Evolutionary conservation across 2,329 filamentous ascomycete genomes (phyloP), one percentile per base, ranked within the genome.

Genomic region (Alternaria metachromatica): DNA sequence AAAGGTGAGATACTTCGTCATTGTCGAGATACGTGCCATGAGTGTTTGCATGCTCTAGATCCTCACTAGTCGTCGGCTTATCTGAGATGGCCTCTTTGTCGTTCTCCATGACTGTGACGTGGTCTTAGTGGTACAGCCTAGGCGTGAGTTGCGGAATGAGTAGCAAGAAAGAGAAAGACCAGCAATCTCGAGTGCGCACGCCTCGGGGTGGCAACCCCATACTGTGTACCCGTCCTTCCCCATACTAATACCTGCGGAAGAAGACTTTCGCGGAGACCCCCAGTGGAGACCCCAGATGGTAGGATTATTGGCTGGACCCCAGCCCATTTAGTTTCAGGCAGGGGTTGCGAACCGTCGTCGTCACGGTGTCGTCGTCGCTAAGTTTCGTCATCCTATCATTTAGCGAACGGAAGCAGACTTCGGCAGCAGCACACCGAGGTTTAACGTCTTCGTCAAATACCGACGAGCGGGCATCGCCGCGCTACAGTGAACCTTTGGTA

Each of bases 1-100:
- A 76, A 13, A 85, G 76, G 46, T 75, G 68, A 21, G 77, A 78
- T 7, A 67, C 66, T 33, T 74, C 75, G 4, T 64, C 64, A 46
- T 68, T 68, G 23, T 71, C 69, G 51, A 75, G 66, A 51, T 76
- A 75, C 1, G 75, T 76, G 18, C 70, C 71, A 44, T 77, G 73
- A 6, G 74, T 76, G 18, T 64, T 65, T 15, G 67, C 64, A 50
- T 72, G 74, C 49, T 75, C 74, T 9, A 77, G 63, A 20, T 74
- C 69, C 26, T 71, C 71, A 3, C 62, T 65, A 45, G 70, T 59
- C 23, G 28, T 33, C 5, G 63, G 60, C 26, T 43, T 46, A 25
- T 49, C 49, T n/a, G 50, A 25, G n/a, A 57, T 25, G 13, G 23
- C 54, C 12, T 67, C 64, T 21, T 69, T 64, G 5, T 59, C 45